Conservation (phyloP, 768 basidiomycete genomes). For the Flagelloscypha sp. region DNA sequence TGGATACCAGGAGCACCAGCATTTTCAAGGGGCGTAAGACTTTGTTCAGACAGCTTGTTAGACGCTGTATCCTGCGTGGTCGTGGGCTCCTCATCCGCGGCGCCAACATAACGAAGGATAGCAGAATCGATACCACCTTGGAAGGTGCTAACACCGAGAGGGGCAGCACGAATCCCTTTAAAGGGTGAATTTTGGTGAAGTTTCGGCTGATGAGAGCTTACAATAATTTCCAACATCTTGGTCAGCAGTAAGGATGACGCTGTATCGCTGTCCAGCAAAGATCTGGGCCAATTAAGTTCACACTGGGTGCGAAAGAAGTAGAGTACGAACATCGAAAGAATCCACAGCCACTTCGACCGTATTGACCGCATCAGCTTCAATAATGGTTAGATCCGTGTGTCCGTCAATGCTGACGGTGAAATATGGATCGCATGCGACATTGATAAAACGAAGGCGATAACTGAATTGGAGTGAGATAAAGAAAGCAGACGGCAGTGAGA, state of each 20-base stretch:
- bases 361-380: conserved; percentile 34
- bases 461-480: conserved; percentile 11
- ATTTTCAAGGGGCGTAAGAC: conserved; percentile 16
- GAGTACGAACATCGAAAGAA: conserved; percentile 16
- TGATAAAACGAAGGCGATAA: conserved; percentile 15
- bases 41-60: conserved; percentile 20
- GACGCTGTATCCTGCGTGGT: conserved; percentile 11
- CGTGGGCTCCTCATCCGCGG: conserved; percentile 23
- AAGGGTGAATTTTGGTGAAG: neutral
- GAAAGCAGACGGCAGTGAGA: conserved; percentile 12
- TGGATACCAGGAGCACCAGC: conserved; percentile 23
- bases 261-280: conserved; percentile 23
- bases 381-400: conserved; percentile 25
- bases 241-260: conserved; percentile 21
- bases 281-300: conserved; percentile 24
- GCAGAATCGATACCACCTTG: conserved; percentile 29
- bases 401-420: conserved; percentile 12
- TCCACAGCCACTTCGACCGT: conserved; percentile 25
- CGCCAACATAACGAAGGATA: conserved; percentile 35
- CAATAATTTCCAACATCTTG: conserved; percentile 34
- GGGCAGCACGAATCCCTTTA: conserved; percentile 28
- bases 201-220: conserved; percentile 4
- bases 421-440: conserved; percentile 9
- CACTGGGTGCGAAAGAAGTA: neutral
- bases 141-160: conserved; percentile 18